phyloP scores from a whole-genome alignment of 768 basidiomycete species.

The Coprinopsis strossmayeri region DNA sequence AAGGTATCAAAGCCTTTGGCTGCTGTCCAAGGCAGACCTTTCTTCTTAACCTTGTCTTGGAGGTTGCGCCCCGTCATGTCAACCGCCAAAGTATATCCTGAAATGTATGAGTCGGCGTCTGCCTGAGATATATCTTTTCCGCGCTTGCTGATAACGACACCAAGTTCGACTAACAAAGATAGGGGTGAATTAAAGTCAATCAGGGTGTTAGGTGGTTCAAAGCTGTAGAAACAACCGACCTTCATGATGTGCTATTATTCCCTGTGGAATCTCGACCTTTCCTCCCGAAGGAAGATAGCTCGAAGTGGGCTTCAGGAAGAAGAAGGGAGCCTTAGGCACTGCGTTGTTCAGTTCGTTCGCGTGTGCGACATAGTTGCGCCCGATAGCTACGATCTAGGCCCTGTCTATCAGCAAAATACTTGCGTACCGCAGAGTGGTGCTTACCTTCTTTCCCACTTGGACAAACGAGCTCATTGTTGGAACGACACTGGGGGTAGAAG shows the following conservation, averaged over 20 bases:
- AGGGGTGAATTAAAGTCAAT: neutral
- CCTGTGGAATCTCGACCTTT: constrained; percentile 77
- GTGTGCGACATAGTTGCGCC: constrained; percentile 89
- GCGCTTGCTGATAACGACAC: constrained; percentile 86
- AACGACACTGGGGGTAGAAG: too few relatives aligned
- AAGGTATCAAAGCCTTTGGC: constrained; percentile 98
- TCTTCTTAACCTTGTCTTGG: constrained; percentile 88
- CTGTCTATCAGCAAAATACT: neutral
- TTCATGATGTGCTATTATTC: constrained; percentile 86
- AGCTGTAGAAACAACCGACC: constrained; percentile 35
- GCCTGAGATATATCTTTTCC: constrained; percentile 77
- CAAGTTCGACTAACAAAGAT: constrained; percentile 72
- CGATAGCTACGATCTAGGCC: constrained; percentile 85
- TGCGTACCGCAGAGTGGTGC: neutral
- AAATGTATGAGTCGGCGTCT: constrained; percentile 71
- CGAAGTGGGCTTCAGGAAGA: constrained; percentile 96
- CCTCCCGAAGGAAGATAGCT: constrained; percentile 79
- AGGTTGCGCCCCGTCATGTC: constrained; percentile 97
- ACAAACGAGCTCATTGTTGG: too few relatives aligned
- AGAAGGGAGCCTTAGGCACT: constrained; percentile 91
- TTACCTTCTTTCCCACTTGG: neutral
- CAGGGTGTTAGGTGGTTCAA: neutral
- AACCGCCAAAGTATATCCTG: constrained; percentile 90
- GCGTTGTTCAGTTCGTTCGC: constrained; percentile 89
- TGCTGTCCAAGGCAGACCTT: constrained; percentile 93